Evolutionary conservation across 495 filamentous ascomycete species (phyloP).

Genomic region (Monascus purpureus): DNA sequence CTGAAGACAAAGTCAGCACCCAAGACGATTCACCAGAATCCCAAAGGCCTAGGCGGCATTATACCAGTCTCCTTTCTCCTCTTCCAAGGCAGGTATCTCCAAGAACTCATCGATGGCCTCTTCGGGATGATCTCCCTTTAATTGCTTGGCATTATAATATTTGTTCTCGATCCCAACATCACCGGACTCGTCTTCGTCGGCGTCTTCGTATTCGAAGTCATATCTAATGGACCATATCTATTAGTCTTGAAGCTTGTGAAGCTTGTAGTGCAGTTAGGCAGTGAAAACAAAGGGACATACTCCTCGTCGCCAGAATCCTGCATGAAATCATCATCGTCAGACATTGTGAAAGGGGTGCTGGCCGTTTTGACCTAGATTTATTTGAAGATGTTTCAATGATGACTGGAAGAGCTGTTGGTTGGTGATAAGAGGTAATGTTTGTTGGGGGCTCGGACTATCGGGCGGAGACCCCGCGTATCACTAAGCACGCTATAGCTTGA

Average conservation of each 20-base stretch:
- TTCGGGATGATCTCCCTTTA: constrained; percentile 75
- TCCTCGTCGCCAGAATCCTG: constrained; percentile 91
- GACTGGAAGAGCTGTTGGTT: not conserved
- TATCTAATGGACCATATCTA: constrained; percentile 51
- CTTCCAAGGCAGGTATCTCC: constrained; percentile 66
- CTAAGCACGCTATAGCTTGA: too few species aligned
- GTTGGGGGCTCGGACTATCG: not conserved
- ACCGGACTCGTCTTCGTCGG: constrained; percentile 74
- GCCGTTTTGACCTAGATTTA: not conserved
- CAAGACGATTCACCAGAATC: too few species aligned
- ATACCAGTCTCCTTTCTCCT: constrained; percentile 87
- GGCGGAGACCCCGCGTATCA: too few species aligned
- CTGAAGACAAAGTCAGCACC: too few species aligned
- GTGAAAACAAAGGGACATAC: constrained; percentile 15
- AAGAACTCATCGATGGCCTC: constrained; percentile 88
- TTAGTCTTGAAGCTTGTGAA: too few species aligned
- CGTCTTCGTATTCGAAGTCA: constrained; percentile 93
- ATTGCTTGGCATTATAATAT: constrained; percentile 98
- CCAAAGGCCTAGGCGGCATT: constrained; percentile 1
- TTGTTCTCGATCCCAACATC: constrained; percentile 97
- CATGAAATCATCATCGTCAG: constrained; percentile 97
- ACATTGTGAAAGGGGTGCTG: constrained; percentile 45
- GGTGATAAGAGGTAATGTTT: not conserved
- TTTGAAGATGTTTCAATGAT: not conserved
- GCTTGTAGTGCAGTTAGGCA: too few species aligned